Conservation (phyloP, 352 stramenopile species). For the Globisporangium emineosum region DNA sequence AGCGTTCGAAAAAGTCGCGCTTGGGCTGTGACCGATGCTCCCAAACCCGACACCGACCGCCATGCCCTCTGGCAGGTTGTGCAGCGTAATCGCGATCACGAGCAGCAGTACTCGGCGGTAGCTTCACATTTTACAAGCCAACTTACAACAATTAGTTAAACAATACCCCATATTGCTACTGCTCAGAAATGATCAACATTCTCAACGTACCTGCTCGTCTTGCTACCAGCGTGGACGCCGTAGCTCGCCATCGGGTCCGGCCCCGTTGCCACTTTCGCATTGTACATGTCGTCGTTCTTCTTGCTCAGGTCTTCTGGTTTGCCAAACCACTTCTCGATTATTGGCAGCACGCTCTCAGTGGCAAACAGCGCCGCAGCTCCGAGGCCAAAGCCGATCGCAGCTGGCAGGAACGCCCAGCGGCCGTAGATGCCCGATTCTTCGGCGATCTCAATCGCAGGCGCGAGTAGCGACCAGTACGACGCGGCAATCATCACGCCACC, state of each 20-base stretch:
- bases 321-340: conserved; percentile 46
- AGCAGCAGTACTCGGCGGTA: conserved; percentile 81
- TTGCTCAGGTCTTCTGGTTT: conserved; percentile 46
- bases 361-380: conserved; percentile 71
- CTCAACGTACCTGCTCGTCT: conserved; percentile 3
- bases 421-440: conserved; percentile 78
- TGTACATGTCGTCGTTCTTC: conserved; percentile 43
- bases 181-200: not conserved
- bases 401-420: conserved; percentile 78
- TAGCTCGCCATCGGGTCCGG: conserved; percentile 30
- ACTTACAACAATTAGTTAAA: not conserved
- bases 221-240: conserved; percentile 20
- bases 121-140: conserved; percentile 21
- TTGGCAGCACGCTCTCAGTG: conserved; percentile 63
- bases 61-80: conserved; percentile 90
- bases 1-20: conserved; percentile 75
- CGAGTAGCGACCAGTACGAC: conserved; percentile 88
- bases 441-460: conserved; percentile 84
- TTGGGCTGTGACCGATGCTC: conserved; percentile 65
- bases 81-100: conserved; percentile 89
- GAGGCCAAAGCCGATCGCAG: conserved; percentile 79
- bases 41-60: conserved; percentile 89
- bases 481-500: conserved; percentile 89
- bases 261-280: conserved; percentile 12
- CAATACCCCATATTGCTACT: not conserved